Evolutionary conservation across 768 basidiomycete genomes (phyloP), one percentile per base, ranked within the genome.

Genomic region (Mycena belliarum): DNA sequence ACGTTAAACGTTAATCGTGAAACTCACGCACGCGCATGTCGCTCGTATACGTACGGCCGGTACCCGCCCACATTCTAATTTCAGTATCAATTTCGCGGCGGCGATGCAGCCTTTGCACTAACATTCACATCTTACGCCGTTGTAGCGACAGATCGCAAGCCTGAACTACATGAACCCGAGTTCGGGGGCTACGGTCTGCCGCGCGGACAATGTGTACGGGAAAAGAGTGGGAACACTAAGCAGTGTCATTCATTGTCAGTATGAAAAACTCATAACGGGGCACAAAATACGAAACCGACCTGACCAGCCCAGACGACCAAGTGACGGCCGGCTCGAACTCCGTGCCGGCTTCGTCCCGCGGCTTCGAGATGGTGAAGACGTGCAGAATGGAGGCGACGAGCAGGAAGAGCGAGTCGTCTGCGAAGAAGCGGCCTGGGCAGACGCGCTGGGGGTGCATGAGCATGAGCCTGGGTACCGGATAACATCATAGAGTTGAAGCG

Each of bases 281-380:
- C 9, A 14, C 24, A 16, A 1, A 1, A 10, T 4, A 32, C 29
- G 29, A 6, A 32, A 6, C 29, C 29, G 1, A 52, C 51, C 51
- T 52, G 41, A 52, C 41, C 15, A 52, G 41, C 18, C 51, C 50
- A 23, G 51, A 52, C 20, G 28, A 21, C 51, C 29, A 52, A 12
- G 29, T 43, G 6, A 52, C 51, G 2, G 26, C 8, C 12, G 9
- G 51, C 28, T 52, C 51, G 29, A n/a, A 24, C 11, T 12, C 12
- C 21, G 14, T 5, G 23, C 21, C 42, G 23, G 8, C 28, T 32
- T 20, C 18, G 14, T 52, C 41, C 25, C 20, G 41, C 3, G 51
- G 32, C 41, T 40, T 40, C 12, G 20, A 40, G 18, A 40, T 32
- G 20, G 11, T 23, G 29, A 52, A 52, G 3, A 24, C 14, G 29